Conservation (phyloP, 2,329 filamentous ascomycete species). For the Beauveria brongniartii region DNA sequence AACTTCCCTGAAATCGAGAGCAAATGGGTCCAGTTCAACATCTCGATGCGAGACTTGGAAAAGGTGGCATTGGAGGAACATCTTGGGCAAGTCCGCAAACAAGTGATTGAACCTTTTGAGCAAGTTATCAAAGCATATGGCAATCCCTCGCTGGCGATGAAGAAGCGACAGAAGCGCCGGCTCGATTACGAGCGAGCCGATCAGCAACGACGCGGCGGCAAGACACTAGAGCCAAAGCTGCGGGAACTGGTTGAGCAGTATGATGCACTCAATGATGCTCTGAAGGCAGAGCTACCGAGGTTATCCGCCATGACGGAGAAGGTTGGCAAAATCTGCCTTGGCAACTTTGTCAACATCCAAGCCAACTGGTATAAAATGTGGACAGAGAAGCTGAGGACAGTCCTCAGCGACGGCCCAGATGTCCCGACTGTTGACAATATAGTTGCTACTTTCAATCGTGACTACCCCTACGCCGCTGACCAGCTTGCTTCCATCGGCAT, state of each 20-base stretch:
- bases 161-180: conserved; percentile 88
- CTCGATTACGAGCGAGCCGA: conserved; percentile 80
- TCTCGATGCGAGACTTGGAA: conserved; percentile 78
- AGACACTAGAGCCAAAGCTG: conserved; percentile 81
- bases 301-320: conserved; percentile 75
- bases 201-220: conserved; percentile 68
- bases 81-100: conserved; percentile 62
- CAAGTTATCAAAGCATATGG: conserved; percentile 71
- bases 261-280: conserved; percentile 79
- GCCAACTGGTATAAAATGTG: conserved; percentile 74
- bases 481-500: conserved; percentile 65
- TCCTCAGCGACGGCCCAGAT: conserved; percentile 56
- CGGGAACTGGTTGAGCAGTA: conserved; percentile 82
- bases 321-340: conserved; percentile 73
- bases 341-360: conserved; percentile 79
- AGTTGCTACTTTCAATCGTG: conserved; percentile 66
- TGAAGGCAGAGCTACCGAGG: conserved; percentile 85
- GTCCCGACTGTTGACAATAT: conserved; percentile 66
- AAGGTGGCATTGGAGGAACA: conserved; percentile 78
- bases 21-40: conserved; percentile 88
- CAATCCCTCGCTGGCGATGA: conserved; percentile 80
- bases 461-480: conserved; percentile 69
- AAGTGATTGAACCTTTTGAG: conserved; percentile 79
- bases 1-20: conserved; percentile 79
- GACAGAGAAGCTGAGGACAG: conserved; percentile 71